Base-by-base conservation (phyloP, 306 rosid species). In the Cyclanthera cordifolia region DNA sequence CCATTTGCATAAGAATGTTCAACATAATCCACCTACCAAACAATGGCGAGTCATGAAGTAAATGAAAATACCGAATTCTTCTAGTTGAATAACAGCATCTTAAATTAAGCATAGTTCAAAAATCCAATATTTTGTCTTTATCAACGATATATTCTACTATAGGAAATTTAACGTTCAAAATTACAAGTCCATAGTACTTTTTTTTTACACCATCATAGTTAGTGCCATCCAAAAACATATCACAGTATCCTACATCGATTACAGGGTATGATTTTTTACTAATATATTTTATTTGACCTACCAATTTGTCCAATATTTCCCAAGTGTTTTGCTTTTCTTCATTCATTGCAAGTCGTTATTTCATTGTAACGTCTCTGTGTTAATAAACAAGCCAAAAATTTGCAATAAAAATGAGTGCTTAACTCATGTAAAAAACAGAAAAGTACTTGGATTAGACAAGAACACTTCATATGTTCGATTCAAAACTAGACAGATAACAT, bases 1-100 rank as follows among this genome's bases (percentile, higher is more conserved):
- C 79, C 88, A 5, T 19, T 30, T 48, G 21, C 27, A 63, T 28
- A 64, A 58, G 83, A 69, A 80, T 88, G 97, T 16, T 73, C 61
- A 5, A 12, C 46, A 32, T 48, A 56, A 73, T 55, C 65, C 67
- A 91, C 95, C 97, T 91, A 67, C 71, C 71, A 76, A 77, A 64
- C 71, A 76, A 77, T 48, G 17, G 51, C 50, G 50, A 61, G 28
- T 37, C 68, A 20, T 61, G 63, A 8, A 55, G 11, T 37, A 39
- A 20, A 61, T 61, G 50, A 61, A 61, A 39, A 61, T 61, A 49
- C 50, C 69, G n/a, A 34, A 61, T 9, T 4, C 50, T 61, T 37
- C 69, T 5, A 61, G 10, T 11, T 61, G 30, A 34, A 34, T 17
- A 1, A 4, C 41, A 37, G 47, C 50, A 19, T 12, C 20, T 61